Percentiles rank a stretch among this genome's conserved stretches.
Conservation (phyloP, 306 rosid species). For the Carpinus fangiana region DNA sequence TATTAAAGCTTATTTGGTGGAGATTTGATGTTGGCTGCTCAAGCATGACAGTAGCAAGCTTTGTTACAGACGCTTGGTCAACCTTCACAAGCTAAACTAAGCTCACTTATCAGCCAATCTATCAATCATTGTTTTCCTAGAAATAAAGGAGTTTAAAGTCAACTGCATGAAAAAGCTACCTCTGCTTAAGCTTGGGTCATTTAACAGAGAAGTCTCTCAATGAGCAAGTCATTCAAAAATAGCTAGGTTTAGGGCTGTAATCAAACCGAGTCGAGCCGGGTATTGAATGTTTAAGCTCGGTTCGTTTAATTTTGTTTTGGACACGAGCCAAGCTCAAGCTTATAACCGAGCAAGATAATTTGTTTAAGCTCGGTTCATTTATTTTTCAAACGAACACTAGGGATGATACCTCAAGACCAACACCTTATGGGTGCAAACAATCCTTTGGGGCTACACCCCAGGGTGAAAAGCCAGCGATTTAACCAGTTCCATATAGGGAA, state of each 20-base stretch:
- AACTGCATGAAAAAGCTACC: background rate
- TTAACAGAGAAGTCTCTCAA: background rate
- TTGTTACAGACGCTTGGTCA: background rate
- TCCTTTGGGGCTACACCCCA: too few species aligned
- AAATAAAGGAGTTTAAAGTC: background rate
- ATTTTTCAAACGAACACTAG: too few species aligned
- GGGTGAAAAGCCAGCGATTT: too few species aligned
- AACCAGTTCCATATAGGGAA: too few species aligned
- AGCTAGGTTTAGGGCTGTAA: background rate
- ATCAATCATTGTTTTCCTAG: background rate
- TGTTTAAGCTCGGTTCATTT: too few species aligned
- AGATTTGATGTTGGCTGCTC: constrained; percentile 5
- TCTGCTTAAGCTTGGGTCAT: constrained; percentile 1
- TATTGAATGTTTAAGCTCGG: too few species aligned
- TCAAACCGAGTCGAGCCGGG: too few species aligned
- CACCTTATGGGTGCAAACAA: too few species aligned
- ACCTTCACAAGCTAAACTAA: background rate
- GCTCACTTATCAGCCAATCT: background rate
- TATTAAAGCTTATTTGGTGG: constrained; percentile 3
- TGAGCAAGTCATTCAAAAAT: background rate
- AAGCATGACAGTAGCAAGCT: constrained; percentile 2
- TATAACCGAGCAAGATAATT: too few species aligned
- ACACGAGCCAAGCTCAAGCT: too few species aligned
- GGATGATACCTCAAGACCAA: too few species aligned
- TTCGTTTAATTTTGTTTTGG: too few species aligned